phyloP scores from a whole-genome alignment of 768 basidiomycete genomes.

The Cystofilobasidium capitatum region DNA sequence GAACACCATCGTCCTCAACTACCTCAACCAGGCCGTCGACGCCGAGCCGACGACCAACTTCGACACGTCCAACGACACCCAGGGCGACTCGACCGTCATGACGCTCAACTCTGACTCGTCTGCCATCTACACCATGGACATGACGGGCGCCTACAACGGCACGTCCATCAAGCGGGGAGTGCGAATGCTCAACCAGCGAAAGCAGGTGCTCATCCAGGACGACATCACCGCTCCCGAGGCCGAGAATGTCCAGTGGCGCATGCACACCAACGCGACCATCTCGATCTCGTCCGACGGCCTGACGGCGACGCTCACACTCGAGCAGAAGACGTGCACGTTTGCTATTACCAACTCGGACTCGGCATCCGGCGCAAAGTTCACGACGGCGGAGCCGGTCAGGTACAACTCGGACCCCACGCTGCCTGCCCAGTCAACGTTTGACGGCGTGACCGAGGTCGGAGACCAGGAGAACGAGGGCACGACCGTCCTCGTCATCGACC shows the following conservation, averaged over 20 bases:
- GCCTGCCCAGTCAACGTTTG: conserved; percentile 42
- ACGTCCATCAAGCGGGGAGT: conserved; percentile 73
- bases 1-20: conserved; percentile 74
- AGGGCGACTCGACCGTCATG: conserved; percentile 77
- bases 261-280: conserved; percentile 76
- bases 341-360: conserved; percentile 55
- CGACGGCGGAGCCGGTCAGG: conserved; percentile 44
- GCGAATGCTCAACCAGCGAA: conserved; percentile 68
- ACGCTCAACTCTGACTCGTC: conserved; percentile 56
- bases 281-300: conserved; percentile 47
- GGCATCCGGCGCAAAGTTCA: conserved; percentile 53
- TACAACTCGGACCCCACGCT: conserved; percentile 54
- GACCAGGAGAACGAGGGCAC: conserved; percentile 68
- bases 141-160: conserved; percentile 55
- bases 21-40: conserved; percentile 66
- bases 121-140: conserved; percentile 69
- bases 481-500: conserved; percentile 62
- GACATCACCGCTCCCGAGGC: conserved; percentile 56
- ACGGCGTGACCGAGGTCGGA: conserved; percentile 24
- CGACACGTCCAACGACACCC: conserved; percentile 50
- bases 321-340: conserved; percentile 57
- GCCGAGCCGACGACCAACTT: conserved; percentile 52
- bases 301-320: conserved; percentile 66
- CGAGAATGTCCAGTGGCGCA: conserved; percentile 60
- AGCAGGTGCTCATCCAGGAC: conserved; percentile 86